Evolutionary conservation across 306 rosid genomes (phyloP), one percentile per base, ranked within the genome.

Genomic region (Cercis canadensis): DNA sequence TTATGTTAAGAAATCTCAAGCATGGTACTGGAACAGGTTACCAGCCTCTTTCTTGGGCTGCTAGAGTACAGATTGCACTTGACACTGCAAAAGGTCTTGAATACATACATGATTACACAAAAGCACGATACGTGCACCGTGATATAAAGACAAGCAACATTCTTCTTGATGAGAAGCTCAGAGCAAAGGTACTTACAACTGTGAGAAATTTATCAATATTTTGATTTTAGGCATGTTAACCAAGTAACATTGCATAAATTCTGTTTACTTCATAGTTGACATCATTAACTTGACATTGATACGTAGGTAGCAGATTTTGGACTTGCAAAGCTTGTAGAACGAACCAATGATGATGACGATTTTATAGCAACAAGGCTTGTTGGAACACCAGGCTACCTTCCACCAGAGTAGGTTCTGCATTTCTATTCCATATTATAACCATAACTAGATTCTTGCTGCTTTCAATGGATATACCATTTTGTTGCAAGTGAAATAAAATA

Each of bases 381-480:
- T 50, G 98, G 98, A 79, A 93, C 98, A 65, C 98, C 94, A 13
- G 98, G 97, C 77, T 87, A 93, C 72, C 96, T 93, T 74, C 98
- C 98, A 37, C 98, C 98, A 16, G 97, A 93, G 96, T 90, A 84
- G 63, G 87, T 67, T 67, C 62, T 40, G 33, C 56, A 52, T 14
- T 76, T 67, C 49, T 52, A 16, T 51, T 54, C 6, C 51, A 17
- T 16, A 44, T 29, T 11, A 19, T 34, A 63, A n/a, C 40, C 19
- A 15, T 32, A 19, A 37, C 47, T 57, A 67, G 40, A 31, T 18
- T 51, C n/a, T 39, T 41, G 56, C 11, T 41, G 65, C 36, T 34
- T 75, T 60, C 34, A 51, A 33, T 60, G 47, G 29, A 40, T 57
- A 33, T 51, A 57, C 51, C 17, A 21, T 58, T 49, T 57, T 65